These are phyloP conservation scores for Backusella sp. DNA, from an alignment of 192 early-diverging fungal genomes.

Conservation along the genomic window DNA sequence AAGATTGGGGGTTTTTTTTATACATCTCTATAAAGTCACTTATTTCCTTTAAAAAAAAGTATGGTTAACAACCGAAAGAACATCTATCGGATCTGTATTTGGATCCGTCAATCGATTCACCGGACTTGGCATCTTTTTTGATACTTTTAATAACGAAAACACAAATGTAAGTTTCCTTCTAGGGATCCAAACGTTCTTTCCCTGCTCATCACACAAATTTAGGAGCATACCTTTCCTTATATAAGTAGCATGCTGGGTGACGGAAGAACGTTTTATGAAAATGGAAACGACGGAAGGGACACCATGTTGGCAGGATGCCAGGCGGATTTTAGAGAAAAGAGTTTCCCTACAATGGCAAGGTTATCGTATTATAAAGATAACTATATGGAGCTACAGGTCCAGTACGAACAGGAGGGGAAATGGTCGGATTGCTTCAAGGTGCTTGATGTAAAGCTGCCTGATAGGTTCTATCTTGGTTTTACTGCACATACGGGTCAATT, in stretches of 20 bases:
- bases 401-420: slow-evolving; percentile 50
- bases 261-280: slow-evolving; percentile 84
- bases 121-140: slow-evolving; percentile 95
- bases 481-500: slow-evolving; percentile 91
- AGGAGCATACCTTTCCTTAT: slow-evolving; percentile 76
- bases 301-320: slow-evolving; percentile 68
- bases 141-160: slow-evolving; percentile 89
- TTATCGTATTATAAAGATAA: slow-evolving; percentile 75
- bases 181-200: no score
- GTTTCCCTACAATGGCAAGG: slow-evolving; percentile 57
- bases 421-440: slow-evolving; percentile 85
- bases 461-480: slow-evolving; percentile 85
- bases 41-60: slow-evolving; percentile 35
- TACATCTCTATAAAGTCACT: background rate
- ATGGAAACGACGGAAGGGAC: slow-evolving; percentile 76
- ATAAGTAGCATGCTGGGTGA: slow-evolving; percentile 95
- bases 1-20: background rate
- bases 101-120: slow-evolving; percentile 84
- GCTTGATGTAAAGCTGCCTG: slow-evolving; percentile 74
- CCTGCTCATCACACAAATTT: background rate
- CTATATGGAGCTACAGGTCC: slow-evolving; percentile 48
- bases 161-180: slow-evolving; percentile 29
- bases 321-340: slow-evolving; percentile 75
- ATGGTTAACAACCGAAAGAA: slow-evolving; percentile 83
- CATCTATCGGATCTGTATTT: slow-evolving; percentile 79